Percentiles rank a stretch among this genome's conserved stretches.
phyloP scores from a whole-genome alignment of 1,284 basidiomycete genomes.

The Leucoagaricus sp. region DNA sequence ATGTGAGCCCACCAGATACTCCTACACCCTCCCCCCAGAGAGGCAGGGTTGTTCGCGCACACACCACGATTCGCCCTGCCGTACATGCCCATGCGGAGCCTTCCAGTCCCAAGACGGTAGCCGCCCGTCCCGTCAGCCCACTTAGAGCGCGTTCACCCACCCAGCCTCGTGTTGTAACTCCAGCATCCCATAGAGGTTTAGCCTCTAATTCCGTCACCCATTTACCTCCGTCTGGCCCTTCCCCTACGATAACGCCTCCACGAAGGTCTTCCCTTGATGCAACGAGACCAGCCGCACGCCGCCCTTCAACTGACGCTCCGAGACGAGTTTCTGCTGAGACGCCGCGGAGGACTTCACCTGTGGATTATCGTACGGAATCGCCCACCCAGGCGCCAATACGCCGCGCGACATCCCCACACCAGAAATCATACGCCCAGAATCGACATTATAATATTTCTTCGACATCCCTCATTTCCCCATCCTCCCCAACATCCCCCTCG shows the following conservation, averaged over 20 bases:
- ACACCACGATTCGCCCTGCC: conserved; percentile 42
- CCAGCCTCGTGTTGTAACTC: conserved; percentile 28
- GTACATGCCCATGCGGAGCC: conserved; percentile 31
- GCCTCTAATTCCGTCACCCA: conserved; percentile 37
- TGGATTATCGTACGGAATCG: conserved; percentile 22
- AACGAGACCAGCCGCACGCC: conserved; percentile 25
- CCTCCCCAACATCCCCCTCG: conserved; percentile 13
- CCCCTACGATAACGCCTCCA: conserved; percentile 18
- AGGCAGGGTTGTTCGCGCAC: conserved; percentile 37
- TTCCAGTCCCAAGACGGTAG: conserved; percentile 15
- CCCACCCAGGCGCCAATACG: conserved; percentile 39
- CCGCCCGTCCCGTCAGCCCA: conserved; percentile 42
- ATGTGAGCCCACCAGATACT: conserved; percentile 44
- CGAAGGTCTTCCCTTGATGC: conserved; percentile 24
- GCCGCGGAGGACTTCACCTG: conserved; percentile 26
- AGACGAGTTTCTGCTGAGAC: conserved; percentile 20
- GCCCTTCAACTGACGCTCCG: conserved; percentile 27
- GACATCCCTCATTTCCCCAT: conserved; percentile 39
- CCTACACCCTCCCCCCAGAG: conserved; percentile 41
- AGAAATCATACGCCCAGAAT: conserved; percentile 47
- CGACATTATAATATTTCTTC: conserved; percentile 56
- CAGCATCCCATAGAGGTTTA: conserved; percentile 28
- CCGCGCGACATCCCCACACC: conserved; percentile 43
- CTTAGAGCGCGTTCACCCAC: conserved; percentile 39
- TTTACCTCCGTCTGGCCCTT: conserved; percentile 32